These are phyloP conservation scores for Fusarium sp. DNA, from an alignment of 2,329 filamentous ascomycete genomes.

Conservation along the genomic window DNA sequence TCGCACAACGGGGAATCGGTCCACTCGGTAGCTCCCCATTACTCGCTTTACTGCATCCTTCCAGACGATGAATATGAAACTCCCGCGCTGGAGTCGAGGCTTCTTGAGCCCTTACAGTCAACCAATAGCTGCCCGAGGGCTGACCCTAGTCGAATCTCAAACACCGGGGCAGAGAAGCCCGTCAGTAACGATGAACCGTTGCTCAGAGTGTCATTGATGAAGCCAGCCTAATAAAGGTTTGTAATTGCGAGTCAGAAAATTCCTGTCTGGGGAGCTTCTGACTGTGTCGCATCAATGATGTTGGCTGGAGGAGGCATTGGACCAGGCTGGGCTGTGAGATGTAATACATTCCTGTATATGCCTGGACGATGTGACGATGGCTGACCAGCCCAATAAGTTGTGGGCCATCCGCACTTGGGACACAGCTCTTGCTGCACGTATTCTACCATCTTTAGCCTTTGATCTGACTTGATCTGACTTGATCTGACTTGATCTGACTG, in stretches of 20 bases:
- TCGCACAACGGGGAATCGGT: conserved; percentile 16
- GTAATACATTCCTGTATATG: conserved; percentile 35
- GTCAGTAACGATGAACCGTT: not conserved
- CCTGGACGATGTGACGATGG: conserved; percentile 20
- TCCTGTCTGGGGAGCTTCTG: conserved; percentile 26
- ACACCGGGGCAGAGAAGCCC: conserved; percentile 29
- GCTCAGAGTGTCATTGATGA: not conserved
- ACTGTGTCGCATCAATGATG: not conserved
- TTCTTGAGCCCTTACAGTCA: conserved; percentile 33
- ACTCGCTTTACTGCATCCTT: conserved; percentile 12
- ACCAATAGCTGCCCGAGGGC: conserved; percentile 22
- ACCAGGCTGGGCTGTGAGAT: conserved; percentile 15
- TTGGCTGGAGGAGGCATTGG: conserved; percentile 16
- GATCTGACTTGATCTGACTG: not conserved
- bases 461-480: not conserved
- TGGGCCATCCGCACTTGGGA: conserved; percentile 6
- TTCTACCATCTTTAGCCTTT: not conserved
- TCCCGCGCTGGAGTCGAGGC: conserved; percentile 18
- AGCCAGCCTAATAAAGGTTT: conserved; percentile 7
- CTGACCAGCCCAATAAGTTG: conserved; percentile 35
- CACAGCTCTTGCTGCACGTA: conserved; percentile 14
- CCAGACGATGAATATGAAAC: conserved; percentile 38
- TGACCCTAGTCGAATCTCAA: conserved; percentile 40
- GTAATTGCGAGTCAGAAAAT: conserved; percentile 21
- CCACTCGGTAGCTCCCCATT: not conserved